phyloP scores from a whole-genome alignment of 2,329 filamentous ascomycete species.

The Exophiala spinifera region DNA sequence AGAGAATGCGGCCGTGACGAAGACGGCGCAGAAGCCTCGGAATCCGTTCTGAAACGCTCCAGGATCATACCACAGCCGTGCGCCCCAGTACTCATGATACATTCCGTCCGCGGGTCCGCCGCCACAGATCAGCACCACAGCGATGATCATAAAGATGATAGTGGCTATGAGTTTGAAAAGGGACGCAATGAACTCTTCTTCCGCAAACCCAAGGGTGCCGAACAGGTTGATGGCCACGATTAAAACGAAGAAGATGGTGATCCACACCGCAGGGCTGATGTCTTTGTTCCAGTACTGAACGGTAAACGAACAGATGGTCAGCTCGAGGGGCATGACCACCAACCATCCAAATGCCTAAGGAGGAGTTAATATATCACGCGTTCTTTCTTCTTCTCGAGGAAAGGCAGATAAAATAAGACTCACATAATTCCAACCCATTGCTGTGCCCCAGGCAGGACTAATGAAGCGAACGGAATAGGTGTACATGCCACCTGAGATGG shows the following conservation, averaged over 20 bases:
- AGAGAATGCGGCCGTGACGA: conserved; percentile 37
- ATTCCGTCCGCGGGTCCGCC: too few species aligned
- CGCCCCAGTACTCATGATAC: too few species aligned
- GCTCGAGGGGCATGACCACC: too few species aligned
- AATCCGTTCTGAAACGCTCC: too few species aligned
- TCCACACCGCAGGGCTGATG: conserved; percentile 42
- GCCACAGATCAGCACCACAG: conserved; percentile 48
- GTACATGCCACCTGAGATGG: conserved; percentile 48
- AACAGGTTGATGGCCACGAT: conserved; percentile 38
- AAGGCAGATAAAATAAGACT: too few species aligned
- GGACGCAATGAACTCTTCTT: conserved; percentile 53
- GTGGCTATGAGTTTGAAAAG: conserved; percentile 52
- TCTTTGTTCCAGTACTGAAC: conserved; percentile 41
- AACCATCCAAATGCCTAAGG: too few species aligned
- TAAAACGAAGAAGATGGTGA: conserved; percentile 40
- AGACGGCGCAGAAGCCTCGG: conserved; percentile 36
- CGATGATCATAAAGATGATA: conserved; percentile 49
- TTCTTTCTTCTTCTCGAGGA: too few species aligned
- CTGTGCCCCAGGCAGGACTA: conserved; percentile 49
- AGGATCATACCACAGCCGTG: too few species aligned
- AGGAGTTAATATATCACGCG: too few species aligned
- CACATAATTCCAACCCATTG: conserved; percentile 47
- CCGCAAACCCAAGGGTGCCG: conserved; percentile 48
- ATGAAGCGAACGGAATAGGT: conserved; percentile 42
- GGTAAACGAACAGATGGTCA: too few species aligned